Percentiles rank a stretch among this genome's conserved stretches.
phyloP scores from a whole-genome alignment of 2,329 filamentous ascomycete species.

The Boeremia exigua region DNA sequence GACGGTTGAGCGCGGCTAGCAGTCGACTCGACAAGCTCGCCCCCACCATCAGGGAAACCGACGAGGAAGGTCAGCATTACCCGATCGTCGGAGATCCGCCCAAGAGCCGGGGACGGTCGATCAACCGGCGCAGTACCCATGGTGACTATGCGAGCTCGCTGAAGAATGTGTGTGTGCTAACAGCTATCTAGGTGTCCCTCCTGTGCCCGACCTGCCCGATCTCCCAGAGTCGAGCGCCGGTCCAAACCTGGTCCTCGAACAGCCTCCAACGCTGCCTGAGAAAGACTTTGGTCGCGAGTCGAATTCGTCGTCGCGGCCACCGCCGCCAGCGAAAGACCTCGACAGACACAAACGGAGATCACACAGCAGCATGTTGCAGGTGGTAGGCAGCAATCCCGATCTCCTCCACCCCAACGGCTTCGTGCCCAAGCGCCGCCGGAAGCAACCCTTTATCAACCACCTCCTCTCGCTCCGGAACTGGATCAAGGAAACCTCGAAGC shows the following conservation, averaged over 20 bases:
- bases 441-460: slow-evolving; percentile 70
- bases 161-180: slow-evolving; percentile 37
- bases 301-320: slow-evolving; percentile 79
- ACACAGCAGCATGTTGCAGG: slow-evolving; percentile 83
- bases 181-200: slow-evolving; percentile 44
- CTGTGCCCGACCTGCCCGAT: slow-evolving; percentile 73
- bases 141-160: slow-evolving; percentile 29
- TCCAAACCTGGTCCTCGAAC: slow-evolving; percentile 48
- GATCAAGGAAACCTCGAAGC: slow-evolving; percentile 66
- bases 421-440: slow-evolving; percentile 62
- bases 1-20: slow-evolving; percentile 86
- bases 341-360: slow-evolving; percentile 65
- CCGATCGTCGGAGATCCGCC: slow-evolving; percentile 62
- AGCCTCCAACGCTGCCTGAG: slow-evolving; percentile 73
- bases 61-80: slow-evolving; percentile 70
- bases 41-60: slow-evolving; percentile 76
- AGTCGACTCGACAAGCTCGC: slow-evolving; percentile 83
- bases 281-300: slow-evolving; percentile 78
- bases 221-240: slow-evolving; percentile 67
- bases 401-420: slow-evolving; percentile 63
- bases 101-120: slow-evolving; percentile 75
- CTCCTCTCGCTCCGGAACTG: slow-evolving; percentile 73
- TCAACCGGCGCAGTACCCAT: slow-evolving; percentile 69
- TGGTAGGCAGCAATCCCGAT: slow-evolving; percentile 75
- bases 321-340: slow-evolving; percentile 83